phyloP scores from a whole-genome alignment of 2,329 filamentous ascomycete genomes.

The Dothistroma septosporum region DNA sequence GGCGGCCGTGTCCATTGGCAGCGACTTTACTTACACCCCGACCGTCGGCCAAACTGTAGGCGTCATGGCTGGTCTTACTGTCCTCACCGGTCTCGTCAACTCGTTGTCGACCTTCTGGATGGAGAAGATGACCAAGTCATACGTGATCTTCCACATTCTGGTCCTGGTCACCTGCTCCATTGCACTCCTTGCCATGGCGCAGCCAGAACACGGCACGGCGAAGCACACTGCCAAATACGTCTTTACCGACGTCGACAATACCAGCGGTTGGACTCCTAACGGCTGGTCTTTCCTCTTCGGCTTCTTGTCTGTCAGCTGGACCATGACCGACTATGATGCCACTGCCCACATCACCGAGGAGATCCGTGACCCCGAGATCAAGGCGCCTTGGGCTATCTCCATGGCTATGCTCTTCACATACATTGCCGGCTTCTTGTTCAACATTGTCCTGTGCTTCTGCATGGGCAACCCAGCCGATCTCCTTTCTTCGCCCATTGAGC shows the following conservation, averaged over 20 bases:
- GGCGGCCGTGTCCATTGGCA: conserved; percentile 50
- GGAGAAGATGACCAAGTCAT: conserved; percentile 55
- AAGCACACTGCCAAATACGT: conserved; percentile 53
- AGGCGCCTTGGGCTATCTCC: conserved; percentile 55
- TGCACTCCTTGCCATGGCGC: conserved; percentile 48
- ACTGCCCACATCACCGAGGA: conserved; percentile 51
- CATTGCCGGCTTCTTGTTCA: conserved; percentile 54
- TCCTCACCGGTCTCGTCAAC: conserved; percentile 44
- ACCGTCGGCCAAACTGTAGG: conserved; percentile 48
- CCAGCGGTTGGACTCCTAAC: conserved; percentile 52
- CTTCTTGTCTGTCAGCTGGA: conserved; percentile 58
- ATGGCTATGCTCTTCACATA: conserved; percentile 55
- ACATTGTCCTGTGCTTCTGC: conserved; percentile 56
- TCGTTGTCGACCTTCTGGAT: conserved; percentile 56
- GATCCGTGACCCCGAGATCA: conserved; percentile 48
- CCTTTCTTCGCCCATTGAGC: conserved; percentile 44
- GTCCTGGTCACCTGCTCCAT: conserved; percentile 51
- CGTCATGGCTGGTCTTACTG: conserved; percentile 53
- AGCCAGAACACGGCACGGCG: conserved; percentile 34
- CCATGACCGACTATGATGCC: conserved; percentile 55
- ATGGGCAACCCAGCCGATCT: conserved; percentile 51
- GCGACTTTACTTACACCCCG: conserved; percentile 35
- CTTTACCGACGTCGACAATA: conserved; percentile 52
- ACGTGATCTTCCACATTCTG: conserved; percentile 55
- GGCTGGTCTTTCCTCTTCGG: conserved; percentile 58